These are phyloP conservation scores for Apiotrichum sp. DNA, from an alignment of 1,284 basidiomycete species.

Conservation along the genomic window DNA sequence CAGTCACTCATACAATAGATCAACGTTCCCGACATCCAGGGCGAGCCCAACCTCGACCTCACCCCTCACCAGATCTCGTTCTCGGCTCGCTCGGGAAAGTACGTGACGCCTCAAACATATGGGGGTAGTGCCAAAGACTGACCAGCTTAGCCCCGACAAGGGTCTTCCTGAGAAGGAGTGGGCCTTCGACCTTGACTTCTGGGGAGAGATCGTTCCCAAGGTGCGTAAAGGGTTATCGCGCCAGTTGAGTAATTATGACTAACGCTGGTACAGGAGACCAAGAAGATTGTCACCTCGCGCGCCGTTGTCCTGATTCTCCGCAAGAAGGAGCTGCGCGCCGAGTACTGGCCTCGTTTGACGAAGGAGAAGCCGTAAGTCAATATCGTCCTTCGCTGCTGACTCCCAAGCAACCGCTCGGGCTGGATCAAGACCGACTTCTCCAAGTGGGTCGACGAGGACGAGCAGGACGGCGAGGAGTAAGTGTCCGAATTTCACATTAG, in stretches of 20 bases:
- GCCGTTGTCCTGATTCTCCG: constrained; percentile 62
- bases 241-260: background rate
- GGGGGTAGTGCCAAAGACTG: too few species aligned
- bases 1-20: background rate
- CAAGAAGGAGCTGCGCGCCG: constrained; percentile 68
- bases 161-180: constrained; percentile 59
- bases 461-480: constrained; percentile 62
- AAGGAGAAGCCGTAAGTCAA: constrained; percentile 61
- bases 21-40: constrained; percentile 72
- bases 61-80: constrained; percentile 62
- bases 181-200: constrained; percentile 67
- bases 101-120: constrained; percentile 34
- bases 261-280: constrained; percentile 55
- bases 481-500: constrained; percentile 11
- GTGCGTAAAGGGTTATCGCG: constrained; percentile 46
- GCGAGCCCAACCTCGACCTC: constrained; percentile 60
- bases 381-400: background rate
- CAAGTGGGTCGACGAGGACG: constrained; percentile 91
- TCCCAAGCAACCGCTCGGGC: constrained; percentile 51
- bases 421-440: constrained; percentile 86
- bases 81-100: constrained; percentile 66
- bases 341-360: constrained; percentile 84
- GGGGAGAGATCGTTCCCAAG: constrained; percentile 64
- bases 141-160: constrained; percentile 49
- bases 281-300: constrained; percentile 57